A percentile compares a stretch with the other conserved stretches of the same genome.
Evolutionary conservation across 495 filamentous ascomycete genomes (phyloP).

Genomic region (Penicillium turbatum): DNA sequence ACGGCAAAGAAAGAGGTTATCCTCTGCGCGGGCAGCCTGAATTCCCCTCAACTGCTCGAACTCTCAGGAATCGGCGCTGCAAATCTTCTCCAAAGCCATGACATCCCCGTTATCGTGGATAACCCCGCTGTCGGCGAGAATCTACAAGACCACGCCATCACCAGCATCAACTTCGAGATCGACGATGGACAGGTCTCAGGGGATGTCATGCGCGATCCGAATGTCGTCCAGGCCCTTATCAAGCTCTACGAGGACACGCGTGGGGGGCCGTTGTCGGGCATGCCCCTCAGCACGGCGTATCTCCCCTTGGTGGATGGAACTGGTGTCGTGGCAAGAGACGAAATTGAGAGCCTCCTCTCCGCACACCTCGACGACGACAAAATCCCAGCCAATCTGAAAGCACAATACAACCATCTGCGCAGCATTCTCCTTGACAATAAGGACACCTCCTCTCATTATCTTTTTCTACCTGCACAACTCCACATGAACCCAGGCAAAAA

Average conservation of each 20-base stretch:
- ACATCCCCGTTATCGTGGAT: constrained; percentile 34
- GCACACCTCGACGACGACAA: constrained; percentile 18
- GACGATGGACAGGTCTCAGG: constrained; percentile 36
- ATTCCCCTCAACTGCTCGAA: constrained; percentile 53
- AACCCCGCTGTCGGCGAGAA: constrained; percentile 42
- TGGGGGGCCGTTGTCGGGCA: constrained; percentile 36
- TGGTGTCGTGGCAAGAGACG: constrained; percentile 25
- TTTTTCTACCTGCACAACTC: constrained; percentile 36
- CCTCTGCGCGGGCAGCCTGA: constrained; percentile 50
- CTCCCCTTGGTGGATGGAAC: constrained; percentile 36
- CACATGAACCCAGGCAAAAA: constrained; percentile 28
- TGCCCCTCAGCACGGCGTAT: constrained; percentile 39
- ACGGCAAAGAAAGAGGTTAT: constrained; percentile 52
- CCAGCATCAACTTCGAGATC: constrained; percentile 37
- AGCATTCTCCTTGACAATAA: constrained; percentile 24
- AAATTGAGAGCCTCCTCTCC: constrained; percentile 24
- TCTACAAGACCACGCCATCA: constrained; percentile 39
- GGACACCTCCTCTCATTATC: constrained; percentile 34
- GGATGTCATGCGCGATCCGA: constrained; percentile 41
- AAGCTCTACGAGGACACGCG: constrained; percentile 32
- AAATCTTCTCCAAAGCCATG: constrained; percentile 23
- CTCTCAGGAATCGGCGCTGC: constrained; percentile 52
- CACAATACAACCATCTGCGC: constrained; percentile 29
- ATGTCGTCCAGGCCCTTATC: constrained; percentile 30
- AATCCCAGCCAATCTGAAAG: constrained; percentile 8